A percentile compares a stretch with the other conserved stretches of the same genome.
Conservation (phyloP, 371 early-diverging fungal genomes). For the Umbelopsis sp. region DNA sequence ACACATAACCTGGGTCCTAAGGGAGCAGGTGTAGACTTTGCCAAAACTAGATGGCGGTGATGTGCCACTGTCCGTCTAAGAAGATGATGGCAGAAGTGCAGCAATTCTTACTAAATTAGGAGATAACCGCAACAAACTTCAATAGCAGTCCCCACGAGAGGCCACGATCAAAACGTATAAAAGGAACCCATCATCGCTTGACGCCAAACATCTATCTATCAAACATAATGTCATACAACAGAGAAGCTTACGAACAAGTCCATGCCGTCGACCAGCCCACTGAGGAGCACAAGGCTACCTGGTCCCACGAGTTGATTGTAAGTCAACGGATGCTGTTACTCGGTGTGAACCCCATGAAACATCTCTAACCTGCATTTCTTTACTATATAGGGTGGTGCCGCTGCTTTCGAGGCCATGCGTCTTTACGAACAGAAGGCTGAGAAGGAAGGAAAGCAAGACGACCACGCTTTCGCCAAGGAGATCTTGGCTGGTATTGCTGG, state of each 20-base stretch:
- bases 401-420: constrained; percentile 49
- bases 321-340: constrained; percentile 19
- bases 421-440: constrained; percentile 31
- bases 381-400: constrained; percentile 27
- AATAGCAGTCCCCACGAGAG: constrained; percentile 2
- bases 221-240: constrained; percentile 20
- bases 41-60: constrained; percentile 3
- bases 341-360: no score
- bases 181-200: neutral
- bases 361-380: neutral
- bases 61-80: neutral
- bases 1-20: no score
- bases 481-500: constrained; percentile 40
- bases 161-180: constrained; percentile 4
- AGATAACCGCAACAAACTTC: neutral
- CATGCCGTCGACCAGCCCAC: constrained; percentile 22
- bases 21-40: constrained; percentile 1
- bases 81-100: constrained; percentile 6
- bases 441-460: constrained; percentile 21
- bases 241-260: constrained; percentile 38
- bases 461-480: constrained; percentile 43
- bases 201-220: neutral
- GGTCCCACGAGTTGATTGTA: constrained; percentile 48
- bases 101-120: constrained; percentile 12
- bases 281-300: constrained; percentile 36